Conservation (phyloP, 352 stramenopile species). For the Globisporangium nodosum region DNA sequence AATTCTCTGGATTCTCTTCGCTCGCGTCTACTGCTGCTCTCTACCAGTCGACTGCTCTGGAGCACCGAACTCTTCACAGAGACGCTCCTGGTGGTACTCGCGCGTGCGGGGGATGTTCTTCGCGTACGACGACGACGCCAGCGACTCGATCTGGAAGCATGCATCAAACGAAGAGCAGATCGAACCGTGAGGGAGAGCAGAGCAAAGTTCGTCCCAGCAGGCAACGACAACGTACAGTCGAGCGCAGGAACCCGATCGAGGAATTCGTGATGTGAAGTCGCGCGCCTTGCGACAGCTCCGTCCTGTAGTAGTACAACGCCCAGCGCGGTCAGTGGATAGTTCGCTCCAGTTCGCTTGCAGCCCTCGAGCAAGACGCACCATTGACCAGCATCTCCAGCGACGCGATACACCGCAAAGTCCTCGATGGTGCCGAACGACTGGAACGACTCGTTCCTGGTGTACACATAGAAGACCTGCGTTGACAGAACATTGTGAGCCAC, state of each 20-base stretch:
- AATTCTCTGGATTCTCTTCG: not conserved
- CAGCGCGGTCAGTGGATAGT: conserved; percentile 1
- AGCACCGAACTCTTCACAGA: conserved; percentile 55
- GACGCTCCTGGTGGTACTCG: conserved; percentile 49
- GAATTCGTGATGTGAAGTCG: conserved; percentile 67
- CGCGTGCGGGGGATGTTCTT: conserved; percentile 57
- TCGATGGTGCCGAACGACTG: conserved; percentile 62
- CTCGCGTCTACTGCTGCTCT: not conserved
- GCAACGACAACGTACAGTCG: conserved; percentile 26
- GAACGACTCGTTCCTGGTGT: conserved; percentile 70
- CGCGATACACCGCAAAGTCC: conserved; percentile 60
- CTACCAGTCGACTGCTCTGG: not conserved
- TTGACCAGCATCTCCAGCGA: conserved; percentile 23
- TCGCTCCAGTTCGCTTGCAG: not conserved
- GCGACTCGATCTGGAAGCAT: conserved; percentile 49
- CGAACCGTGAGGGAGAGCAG: not conserved
- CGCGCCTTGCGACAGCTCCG: conserved; percentile 58
- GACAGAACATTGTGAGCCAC: not conserved
- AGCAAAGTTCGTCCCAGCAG: not conserved
- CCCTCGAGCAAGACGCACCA: conserved; percentile 25
- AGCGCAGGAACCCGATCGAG: conserved; percentile 71
- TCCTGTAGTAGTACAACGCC: conserved; percentile 24
- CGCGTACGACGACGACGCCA: conserved; percentile 62
- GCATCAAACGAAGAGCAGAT: not conserved
- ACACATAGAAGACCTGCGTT: conserved; percentile 69